Conservation (phyloP, 495 filamentous ascomycete genomes). For the Xylaria sp. region DNA sequence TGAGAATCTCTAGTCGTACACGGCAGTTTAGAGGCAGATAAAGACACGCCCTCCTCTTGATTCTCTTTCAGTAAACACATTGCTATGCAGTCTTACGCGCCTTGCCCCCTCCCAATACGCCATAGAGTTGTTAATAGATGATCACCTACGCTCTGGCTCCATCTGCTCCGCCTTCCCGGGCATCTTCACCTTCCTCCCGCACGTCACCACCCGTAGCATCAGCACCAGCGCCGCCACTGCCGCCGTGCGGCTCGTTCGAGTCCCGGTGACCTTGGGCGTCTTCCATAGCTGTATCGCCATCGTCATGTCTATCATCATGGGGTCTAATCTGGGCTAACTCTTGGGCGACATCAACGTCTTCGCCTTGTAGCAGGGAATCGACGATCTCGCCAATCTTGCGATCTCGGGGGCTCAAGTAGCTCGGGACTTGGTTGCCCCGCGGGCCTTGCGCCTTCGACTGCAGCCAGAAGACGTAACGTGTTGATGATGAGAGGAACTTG, state of each 20-base stretch:
- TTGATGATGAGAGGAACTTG: conserved; percentile 92
- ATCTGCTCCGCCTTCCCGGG: conserved; percentile 91
- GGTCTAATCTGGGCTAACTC: conserved; percentile 72
- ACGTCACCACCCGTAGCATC: conserved; percentile 90
- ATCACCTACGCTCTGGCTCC: conserved; percentile 98
- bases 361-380: conserved; percentile 81
- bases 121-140: conserved; percentile 46
- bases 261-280: conserved; percentile 75
- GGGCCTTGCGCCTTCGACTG: conserved; percentile 85
- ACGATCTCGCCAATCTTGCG: conserved; percentile 84
- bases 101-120: conserved; percentile 40
- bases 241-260: conserved; percentile 62
- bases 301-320: conserved; percentile 64
- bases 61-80: conserved; percentile 33
- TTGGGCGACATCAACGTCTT: conserved; percentile 82
- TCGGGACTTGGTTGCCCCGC: conserved; percentile 62
- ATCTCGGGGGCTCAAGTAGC: conserved; percentile 83
- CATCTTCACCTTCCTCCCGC: conserved; percentile 84
- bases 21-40: conserved; percentile 26
- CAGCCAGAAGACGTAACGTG: conserved; percentile 94
- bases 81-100: conserved; percentile 38
- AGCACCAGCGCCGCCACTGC: conserved; percentile 79
- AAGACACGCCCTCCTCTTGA: conserved; percentile 5
- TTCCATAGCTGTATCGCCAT: conserved; percentile 79
- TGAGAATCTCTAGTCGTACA: conserved; percentile 43